These are phyloP conservation scores for Beauveria sp. DNA, from an alignment of 2,329 filamentous ascomycete genomes.

Conservation along the genomic window DNA sequence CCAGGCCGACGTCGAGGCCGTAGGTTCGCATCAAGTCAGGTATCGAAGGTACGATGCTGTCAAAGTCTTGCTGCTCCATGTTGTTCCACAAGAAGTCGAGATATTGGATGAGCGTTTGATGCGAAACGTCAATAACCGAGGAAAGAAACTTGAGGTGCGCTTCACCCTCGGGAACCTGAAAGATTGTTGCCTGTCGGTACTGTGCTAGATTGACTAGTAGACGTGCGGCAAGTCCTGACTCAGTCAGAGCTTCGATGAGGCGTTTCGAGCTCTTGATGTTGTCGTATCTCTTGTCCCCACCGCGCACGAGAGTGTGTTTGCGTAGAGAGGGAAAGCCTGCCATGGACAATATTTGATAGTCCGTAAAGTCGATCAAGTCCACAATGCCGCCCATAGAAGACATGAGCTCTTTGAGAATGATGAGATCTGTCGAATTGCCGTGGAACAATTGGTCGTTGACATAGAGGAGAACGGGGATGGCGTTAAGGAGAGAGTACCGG, in stretches of 20 bases:
- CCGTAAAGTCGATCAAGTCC: slow-evolving; percentile 78
- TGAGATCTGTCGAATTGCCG: slow-evolving; percentile 82
- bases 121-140: slow-evolving; percentile 83
- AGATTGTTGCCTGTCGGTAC: slow-evolving; percentile 80
- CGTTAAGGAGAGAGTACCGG: slow-evolving; percentile 75
- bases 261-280: slow-evolving; percentile 68
- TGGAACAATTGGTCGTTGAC: slow-evolving; percentile 74
- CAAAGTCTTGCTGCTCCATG: slow-evolving; percentile 67
- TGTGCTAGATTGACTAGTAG: slow-evolving; percentile 87
- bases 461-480: slow-evolving; percentile 80
- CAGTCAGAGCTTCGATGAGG: slow-evolving; percentile 69
- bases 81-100: slow-evolving; percentile 82
- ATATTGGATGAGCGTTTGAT: slow-evolving; percentile 78
- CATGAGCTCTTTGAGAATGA: slow-evolving; percentile 85
- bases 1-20: slow-evolving; percentile 70
- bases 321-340: slow-evolving; percentile 76
- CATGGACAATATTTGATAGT: slow-evolving; percentile 80
- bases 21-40: slow-evolving; percentile 67
- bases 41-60: slow-evolving; percentile 68
- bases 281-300: slow-evolving; percentile 76
- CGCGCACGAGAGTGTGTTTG: slow-evolving; percentile 68
- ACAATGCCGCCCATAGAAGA: slow-evolving; percentile 91
- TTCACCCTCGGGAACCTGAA: slow-evolving; percentile 60
- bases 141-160: slow-evolving; percentile 85
- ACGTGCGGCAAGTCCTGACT: slow-evolving; percentile 70